Evolutionary conservation across 2,329 filamentous ascomycete genomes (phyloP), one percentile per base, ranked within the genome.

Genomic region (Penicillium expansum): DNA sequence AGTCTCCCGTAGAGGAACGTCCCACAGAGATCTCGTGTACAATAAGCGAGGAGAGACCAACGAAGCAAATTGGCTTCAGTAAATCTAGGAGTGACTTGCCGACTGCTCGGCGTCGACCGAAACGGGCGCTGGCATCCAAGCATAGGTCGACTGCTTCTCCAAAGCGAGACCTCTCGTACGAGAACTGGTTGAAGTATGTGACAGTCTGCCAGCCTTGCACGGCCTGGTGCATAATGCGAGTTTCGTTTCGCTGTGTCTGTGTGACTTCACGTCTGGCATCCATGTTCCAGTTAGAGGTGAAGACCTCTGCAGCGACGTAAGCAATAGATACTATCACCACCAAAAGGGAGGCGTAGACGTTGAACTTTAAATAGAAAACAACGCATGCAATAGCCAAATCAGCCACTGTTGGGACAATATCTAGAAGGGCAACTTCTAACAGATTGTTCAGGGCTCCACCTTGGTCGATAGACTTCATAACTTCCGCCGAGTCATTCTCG

Each of bases 381-480:
- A 56, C 29, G 18, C 54, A 56, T 8, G 48, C 54, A 32, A 56
- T 56, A 16, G 24, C 37, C n/a, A 56, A 22, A 22, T 56, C 87
- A 16, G 84, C 68, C 3, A 86, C 67, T 55, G 85, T 85, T 0
- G 87, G 87, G 0, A 79, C 65, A 10, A 88, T 76, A 11, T 83
- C 78, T 56, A 88, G 83, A 3, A 85, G 70, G 4, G 84, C 72
- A 45, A 81, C 80, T 42, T 88, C 82, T 9, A 88, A 74, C 1
- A 90, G 71, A 37, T 81, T 77, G 29, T 82, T 82, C 8, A 90
- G 74, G 0, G 84, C 80, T 37, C 79, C 77, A 0, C 85, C 87
- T 63, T 87, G 85, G 52, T 83, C 79, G n/a, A 89, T 80, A 5
- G 86, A 83, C 58, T 83, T 82, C 67, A 86, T 82, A 0, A 89